A percentile compares a stretch with the other conserved stretches of the same genome.
These are phyloP conservation scores for Pseudocercospora cruenta DNA, from an alignment of 2,329 filamentous ascomycete species.

Conservation along the genomic window DNA sequence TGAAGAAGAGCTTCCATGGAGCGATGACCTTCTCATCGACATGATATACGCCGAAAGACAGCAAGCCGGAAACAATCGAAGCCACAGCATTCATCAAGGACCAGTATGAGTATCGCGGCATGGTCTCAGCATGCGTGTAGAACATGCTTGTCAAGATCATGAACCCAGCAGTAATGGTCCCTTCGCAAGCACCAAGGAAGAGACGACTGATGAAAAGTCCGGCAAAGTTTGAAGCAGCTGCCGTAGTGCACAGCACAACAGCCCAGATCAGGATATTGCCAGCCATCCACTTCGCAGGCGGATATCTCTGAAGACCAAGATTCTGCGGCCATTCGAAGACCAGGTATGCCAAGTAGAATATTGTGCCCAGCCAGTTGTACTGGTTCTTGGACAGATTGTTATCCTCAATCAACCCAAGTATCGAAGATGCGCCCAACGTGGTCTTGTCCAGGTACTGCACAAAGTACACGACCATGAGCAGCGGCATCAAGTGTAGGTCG, in stretches of 20 bases:
- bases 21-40: conserved; percentile 61
- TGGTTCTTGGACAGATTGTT: conserved; percentile 57
- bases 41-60: conserved; percentile 53
- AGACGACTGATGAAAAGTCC: conserved; percentile 65
- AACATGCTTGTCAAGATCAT: conserved; percentile 57
- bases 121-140: conserved; percentile 56
- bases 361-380: conserved; percentile 65
- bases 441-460: conserved; percentile 54
- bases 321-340: conserved; percentile 67
- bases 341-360: conserved; percentile 67
- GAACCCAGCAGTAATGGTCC: conserved; percentile 20
- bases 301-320: conserved; percentile 58
- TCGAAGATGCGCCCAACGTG: conserved; percentile 41
- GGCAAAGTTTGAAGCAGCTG: conserved; percentile 50
- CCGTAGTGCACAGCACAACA: conserved; percentile 72
- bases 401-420: conserved; percentile 59
- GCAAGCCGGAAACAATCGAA: conserved; percentile 17
- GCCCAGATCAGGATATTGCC: conserved; percentile 77
- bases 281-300: conserved; percentile 64
- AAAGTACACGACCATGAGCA: conserved; percentile 41
- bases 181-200: conserved; percentile 60
- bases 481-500: conserved; percentile 18
- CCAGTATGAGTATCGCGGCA: conserved; percentile 36
- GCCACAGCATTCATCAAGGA: conserved; percentile 21
- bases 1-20: conserved; percentile 58